These are phyloP conservation scores for Sarcodon aspratus DNA, from an alignment of 768 basidiomycete species.

Conservation along the genomic window DNA sequence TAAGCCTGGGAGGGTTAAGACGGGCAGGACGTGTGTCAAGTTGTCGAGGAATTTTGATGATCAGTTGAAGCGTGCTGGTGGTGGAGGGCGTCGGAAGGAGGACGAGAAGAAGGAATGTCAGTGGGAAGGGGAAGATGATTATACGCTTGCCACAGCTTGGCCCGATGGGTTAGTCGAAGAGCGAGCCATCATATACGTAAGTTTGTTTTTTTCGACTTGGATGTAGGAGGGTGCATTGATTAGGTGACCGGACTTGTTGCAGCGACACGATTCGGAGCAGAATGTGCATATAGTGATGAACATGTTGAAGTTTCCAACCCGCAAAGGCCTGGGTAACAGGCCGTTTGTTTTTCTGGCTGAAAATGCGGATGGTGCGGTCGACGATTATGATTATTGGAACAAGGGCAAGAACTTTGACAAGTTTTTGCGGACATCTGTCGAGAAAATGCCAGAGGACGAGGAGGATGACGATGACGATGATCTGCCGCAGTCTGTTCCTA, in stretches of 20 bases:
- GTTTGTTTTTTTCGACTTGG: constrained; percentile 10
- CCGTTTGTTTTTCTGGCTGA: constrained; percentile 48
- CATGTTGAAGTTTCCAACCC: constrained; percentile 33
- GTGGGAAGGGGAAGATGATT: constrained; percentile 65
- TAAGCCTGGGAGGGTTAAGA: constrained; percentile 41
- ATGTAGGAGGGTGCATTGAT: background rate
- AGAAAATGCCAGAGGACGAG: background rate
- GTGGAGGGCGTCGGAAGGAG: constrained; percentile 12
- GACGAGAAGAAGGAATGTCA: constrained; percentile 39
- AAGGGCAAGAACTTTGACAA: background rate
- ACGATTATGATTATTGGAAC: background rate
- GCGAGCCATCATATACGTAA: constrained; percentile 51
- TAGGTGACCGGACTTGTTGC: background rate
- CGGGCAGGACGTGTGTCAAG: constrained; percentile 11
- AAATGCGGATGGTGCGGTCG: constrained; percentile 10
- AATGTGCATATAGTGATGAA: constrained; percentile 58
- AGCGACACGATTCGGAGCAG: constrained; percentile 43
- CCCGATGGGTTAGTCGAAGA: constrained; percentile 26
- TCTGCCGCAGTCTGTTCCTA: background rate
- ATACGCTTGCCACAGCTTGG: constrained; percentile 50
- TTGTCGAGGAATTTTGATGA: constrained; percentile 12
- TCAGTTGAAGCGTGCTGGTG: constrained; percentile 5
- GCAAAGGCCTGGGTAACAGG: constrained; percentile 48
- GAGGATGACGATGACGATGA: background rate
- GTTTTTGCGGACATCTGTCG: background rate